phyloP scores from a whole-genome alignment of 352 stramenopile species.

The Paralagenidium karlingii region DNA sequence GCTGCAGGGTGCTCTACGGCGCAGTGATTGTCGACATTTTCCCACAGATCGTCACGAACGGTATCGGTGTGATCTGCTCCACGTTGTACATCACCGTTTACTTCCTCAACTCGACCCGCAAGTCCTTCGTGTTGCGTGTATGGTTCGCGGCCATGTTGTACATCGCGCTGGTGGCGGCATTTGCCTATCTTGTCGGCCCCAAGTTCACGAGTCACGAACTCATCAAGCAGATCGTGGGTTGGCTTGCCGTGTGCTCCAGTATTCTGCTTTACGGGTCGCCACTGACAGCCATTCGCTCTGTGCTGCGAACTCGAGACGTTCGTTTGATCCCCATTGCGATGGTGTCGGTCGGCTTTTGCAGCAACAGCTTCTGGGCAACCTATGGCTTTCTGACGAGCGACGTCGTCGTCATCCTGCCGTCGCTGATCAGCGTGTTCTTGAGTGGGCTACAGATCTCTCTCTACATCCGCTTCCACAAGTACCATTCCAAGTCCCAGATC shows the following conservation, averaged over 20 bases:
- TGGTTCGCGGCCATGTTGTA: slow-evolving; percentile 12
- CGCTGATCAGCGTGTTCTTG: too few relatives aligned
- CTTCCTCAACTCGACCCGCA: slow-evolving; percentile 23
- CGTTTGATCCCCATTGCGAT: slow-evolving; percentile 48
- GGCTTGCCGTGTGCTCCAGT: slow-evolving; percentile 35
- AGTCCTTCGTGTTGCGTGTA: slow-evolving; percentile 19
- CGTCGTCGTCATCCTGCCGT: slow-evolving; percentile 36
- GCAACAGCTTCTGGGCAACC: slow-evolving; percentile 64
- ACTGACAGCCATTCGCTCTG: slow-evolving; percentile 34
- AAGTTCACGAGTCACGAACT: slow-evolving; percentile 9
- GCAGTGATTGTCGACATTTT: slow-evolving; percentile 31
- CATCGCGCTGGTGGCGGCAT: slow-evolving; percentile 36
- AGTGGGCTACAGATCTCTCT: too few relatives aligned
- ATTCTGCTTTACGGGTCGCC: slow-evolving; percentile 56
- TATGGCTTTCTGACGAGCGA: slow-evolving; percentile 43
- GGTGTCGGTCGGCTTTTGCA: slow-evolving; percentile 36
- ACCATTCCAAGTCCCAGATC: too few relatives aligned
- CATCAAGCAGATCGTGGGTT: slow-evolving; percentile 19
- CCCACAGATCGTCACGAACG: slow-evolving; percentile 36
- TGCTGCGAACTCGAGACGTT: slow-evolving; percentile 34
- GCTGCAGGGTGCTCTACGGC: slow-evolving; percentile 40
- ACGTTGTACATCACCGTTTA: slow-evolving; percentile 31
- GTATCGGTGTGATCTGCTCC: slow-evolving; percentile 30
- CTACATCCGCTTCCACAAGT: too few relatives aligned
- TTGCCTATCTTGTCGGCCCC: slow-evolving; percentile 28